Evolutionary conservation across 2,329 filamentous ascomycete species (phyloP), one percentile per base, ranked within the genome.

Genomic region (Fusarium newnesense): DNA sequence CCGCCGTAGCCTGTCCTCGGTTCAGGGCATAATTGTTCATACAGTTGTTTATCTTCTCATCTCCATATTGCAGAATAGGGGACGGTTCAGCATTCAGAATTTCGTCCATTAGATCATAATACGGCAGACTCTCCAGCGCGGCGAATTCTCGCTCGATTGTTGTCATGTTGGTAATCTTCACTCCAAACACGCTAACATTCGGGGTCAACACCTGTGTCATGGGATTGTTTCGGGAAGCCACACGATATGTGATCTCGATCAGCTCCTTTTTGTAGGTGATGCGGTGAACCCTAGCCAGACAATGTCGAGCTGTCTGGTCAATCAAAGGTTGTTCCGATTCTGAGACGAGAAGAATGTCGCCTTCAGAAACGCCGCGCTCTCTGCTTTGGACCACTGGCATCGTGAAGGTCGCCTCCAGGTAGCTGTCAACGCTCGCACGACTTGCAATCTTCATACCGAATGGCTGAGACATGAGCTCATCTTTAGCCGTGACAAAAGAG

Each of bases 131-230:
- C 83, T 95, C 93, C 36, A 99, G 84, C 2, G 96, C 94, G 64
- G 95, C 96, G 80, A 95, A 99, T 82, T 99, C 96, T 81, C 96
- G 92, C 84, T 99, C 96, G 58, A 98, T 92, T 1, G 96, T 96
- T 4, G 93, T 97, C 85, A 99, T 93, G 68, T 96, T 97, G 60
- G 95, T 94, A 74, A 99, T 91, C 79, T 97, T 97, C 64, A 94
- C 87, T 5, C 91, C 95, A 76, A 91, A 89, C 0, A 97, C 86
- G 43, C 90, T 90, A 21, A 88, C 86, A 43, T 93, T 92, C 1
- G 94, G 93, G 43, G 89, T 88, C 52, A 98, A 86, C 32, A 87
- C 86, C 46, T 88, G 85, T 28, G 89, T 77, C 32, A 94, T 86
- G 40, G 91, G 86, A 57, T 91, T 89, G 66, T 87, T 90, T 56